A percentile compares a stretch with the other conserved stretches of the same genome.
Conservation (phyloP, 768 basidiomycete genomes). For the Hemileccinum rubropunctum region DNA sequence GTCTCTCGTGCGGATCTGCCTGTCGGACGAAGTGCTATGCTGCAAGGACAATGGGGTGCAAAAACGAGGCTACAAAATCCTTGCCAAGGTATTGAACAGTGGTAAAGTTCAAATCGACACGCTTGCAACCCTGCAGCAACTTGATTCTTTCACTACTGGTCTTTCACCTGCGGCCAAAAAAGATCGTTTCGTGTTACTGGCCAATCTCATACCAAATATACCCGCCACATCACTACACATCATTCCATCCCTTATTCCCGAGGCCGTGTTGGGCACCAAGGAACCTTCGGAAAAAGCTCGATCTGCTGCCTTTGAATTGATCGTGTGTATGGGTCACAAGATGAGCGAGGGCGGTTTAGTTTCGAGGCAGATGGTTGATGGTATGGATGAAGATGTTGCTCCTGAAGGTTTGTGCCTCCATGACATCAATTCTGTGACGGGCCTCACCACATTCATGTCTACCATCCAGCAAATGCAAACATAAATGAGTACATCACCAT, state of each 20-base stretch:
- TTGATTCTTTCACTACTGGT: constrained; percentile 64
- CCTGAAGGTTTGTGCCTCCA: constrained; percentile 36
- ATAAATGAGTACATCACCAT: constrained; percentile 95
- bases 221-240: constrained; percentile 74
- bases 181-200: constrained; percentile 82
- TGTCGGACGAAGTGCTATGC: constrained; percentile 65
- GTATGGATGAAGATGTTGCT: constrained; percentile 72
- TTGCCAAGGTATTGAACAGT: constrained; percentile 70
- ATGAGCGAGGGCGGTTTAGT: constrained; percentile 88
- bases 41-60: constrained; percentile 86
- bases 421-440: not conserved
- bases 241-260: constrained; percentile 86
- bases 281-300: constrained; percentile 94
- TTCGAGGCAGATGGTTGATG: constrained; percentile 70
- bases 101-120: constrained; percentile 54
- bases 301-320: constrained; percentile 82
- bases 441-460: constrained; percentile 13
- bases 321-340: constrained; percentile 89
- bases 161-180: constrained; percentile 86
- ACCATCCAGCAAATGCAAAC: constrained; percentile 55
- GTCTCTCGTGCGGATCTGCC: constrained; percentile 65
- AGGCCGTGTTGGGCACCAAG: constrained; percentile 93
- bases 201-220: constrained; percentile 64
- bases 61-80: constrained; percentile 91
- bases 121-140: constrained; percentile 56